Evolutionary conservation across 2,329 filamentous ascomycete genomes (phyloP), one percentile per base, ranked within the genome.

Genomic region (Aphanoascus verrucosus): DNA sequence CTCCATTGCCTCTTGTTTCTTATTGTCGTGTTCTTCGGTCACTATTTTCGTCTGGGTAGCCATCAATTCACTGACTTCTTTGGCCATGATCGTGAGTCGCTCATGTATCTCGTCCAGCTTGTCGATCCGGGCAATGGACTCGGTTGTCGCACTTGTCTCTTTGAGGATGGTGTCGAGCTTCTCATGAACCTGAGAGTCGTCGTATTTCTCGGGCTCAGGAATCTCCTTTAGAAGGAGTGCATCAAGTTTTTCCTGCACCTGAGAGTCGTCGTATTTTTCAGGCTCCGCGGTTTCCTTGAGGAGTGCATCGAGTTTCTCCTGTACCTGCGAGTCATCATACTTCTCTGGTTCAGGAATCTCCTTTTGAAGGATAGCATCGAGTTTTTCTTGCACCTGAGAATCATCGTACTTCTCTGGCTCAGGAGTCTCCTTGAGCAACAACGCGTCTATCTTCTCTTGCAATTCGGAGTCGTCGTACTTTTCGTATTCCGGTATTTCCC

Each of bases 71-170:
- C 85, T 85, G 52, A 98, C 84, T 64, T 94, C 88, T 17, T 83
- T 81, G 0, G 91, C 89, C 1, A 88, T 94, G 55, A 83, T 78
- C 65, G 88, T 81, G 54, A 98, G 88, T 60, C 94, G 86, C 59
- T 86, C 79, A 63, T 96, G 88, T 49, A 97, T 93, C 67, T 89
- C 81, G 60, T 96, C 88, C 4, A 98, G 78, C 20, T 87, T 86
- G 57, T 86, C 84, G 44, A 96, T 79, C 60, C 90, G 87, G 4
- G 78, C 76, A 35, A 88, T 80, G 1, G 86, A 82, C 63, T 88
- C 83, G 49, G 79, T 79, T 0, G 86, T 79, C 17, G 80, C 77
- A 23, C 81, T 76, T 2, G 69, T 62, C 49, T 72, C 70, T 20
- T 68, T 67, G 32, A 74, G 60, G 11, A 79, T 64, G 46, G 64